These are phyloP conservation scores for Heracleum sosnowskyi DNA, from an alignment of 129 eudicot species.

Conservation along the genomic window DNA sequence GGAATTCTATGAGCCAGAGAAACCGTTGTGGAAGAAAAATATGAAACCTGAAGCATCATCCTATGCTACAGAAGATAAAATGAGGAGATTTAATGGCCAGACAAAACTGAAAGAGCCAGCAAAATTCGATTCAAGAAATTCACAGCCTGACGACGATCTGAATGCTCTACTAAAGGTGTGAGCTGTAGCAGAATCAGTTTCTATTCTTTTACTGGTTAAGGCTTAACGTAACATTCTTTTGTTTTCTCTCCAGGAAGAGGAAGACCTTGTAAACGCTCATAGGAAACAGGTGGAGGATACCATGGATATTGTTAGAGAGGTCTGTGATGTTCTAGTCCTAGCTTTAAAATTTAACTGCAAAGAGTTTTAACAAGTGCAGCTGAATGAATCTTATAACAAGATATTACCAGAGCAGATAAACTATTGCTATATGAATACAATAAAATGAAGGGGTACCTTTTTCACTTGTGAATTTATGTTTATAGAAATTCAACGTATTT, in stretches of 20 bases:
- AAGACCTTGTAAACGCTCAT: conserved; percentile 94
- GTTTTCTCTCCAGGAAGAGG: conserved; percentile 67
- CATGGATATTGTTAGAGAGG: conserved; percentile 97
- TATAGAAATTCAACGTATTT: not conserved
- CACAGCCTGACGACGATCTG: conserved; percentile 60
- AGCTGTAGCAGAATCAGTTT: not conserved
- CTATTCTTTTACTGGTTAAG: not conserved
- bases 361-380: not conserved
- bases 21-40: conserved; percentile 56
- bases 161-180: conserved; percentile 68
- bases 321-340: conserved; percentile 17
- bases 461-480: not conserved
- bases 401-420: not conserved
- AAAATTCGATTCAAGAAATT: conserved; percentile 42
- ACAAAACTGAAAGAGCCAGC: conserved; percentile 65
- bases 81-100: conserved; percentile 50
- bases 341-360: not conserved
- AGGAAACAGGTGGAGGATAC: conserved; percentile 97
- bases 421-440: not conserved
- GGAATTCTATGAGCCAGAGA: conserved; percentile 64
- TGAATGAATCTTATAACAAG: not conserved
- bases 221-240: not conserved
- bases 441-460: not conserved
- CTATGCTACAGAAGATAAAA: conserved; percentile 45
- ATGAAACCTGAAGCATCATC: conserved; percentile 41